These are phyloP conservation scores for Thermomucor indicae-seudaticae DNA, from an alignment of 371 early-diverging fungal genomes.

Conservation along the genomic window DNA sequence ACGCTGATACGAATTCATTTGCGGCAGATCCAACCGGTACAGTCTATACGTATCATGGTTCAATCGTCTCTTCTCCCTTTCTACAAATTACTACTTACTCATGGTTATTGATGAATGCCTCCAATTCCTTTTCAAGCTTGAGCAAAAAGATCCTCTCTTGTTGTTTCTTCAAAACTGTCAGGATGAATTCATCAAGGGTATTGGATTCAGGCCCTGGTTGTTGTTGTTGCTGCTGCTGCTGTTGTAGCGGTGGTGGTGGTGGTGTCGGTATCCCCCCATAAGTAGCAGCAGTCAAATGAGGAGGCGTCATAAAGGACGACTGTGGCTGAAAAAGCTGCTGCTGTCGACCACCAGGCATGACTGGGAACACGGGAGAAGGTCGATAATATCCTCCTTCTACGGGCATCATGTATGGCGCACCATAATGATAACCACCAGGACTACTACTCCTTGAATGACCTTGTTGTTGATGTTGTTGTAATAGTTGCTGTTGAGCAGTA, in stretches of 20 bases:
- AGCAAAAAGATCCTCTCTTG: slow-evolving; percentile 69
- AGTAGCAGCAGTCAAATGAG: neutral
- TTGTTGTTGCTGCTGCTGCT: slow-evolving; percentile 6
- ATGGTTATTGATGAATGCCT: slow-evolving; percentile 58
- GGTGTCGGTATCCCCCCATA: neutral
- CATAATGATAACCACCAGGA: neutral
- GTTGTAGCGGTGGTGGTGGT: neutral
- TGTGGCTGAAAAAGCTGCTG: neutral
- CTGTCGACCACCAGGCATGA: no score
- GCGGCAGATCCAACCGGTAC: slow-evolving; percentile 60
- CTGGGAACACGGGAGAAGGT: no score
- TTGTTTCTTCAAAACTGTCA: slow-evolving; percentile 66
- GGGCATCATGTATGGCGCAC: no score
- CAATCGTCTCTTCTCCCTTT: neutral
- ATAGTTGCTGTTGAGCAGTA: slow-evolving; percentile 6
- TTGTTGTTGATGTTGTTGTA: slow-evolving; percentile 9
- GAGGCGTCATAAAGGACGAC: no score
- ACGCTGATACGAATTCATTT: slow-evolving; percentile 77
- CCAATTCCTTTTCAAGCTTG: slow-evolving; percentile 68
- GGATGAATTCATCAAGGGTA: slow-evolving; percentile 56
- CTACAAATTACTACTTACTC: slow-evolving; percentile 31
- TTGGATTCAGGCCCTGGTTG: slow-evolving; percentile 13
- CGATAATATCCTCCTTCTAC: no score
- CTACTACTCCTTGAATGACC: no score
- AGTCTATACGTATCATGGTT: slow-evolving; percentile 32